Evolutionary conservation across 2,329 filamentous ascomycete genomes (phyloP).

Genomic region (Colletotrichum shisoi): DNA sequence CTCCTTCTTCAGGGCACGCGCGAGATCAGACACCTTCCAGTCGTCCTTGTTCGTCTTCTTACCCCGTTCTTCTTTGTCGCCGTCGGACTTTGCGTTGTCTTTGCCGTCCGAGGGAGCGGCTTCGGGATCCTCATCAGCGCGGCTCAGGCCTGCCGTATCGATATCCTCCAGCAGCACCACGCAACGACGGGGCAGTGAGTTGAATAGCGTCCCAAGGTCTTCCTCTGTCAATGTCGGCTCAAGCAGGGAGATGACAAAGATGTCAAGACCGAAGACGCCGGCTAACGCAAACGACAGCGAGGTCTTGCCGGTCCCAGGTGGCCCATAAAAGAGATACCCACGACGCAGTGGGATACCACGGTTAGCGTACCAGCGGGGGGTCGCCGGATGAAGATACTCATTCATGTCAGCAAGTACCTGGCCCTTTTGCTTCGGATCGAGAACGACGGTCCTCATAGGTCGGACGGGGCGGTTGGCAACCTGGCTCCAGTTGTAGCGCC

Average conservation of each 20-base stretch:
- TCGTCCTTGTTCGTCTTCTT: constrained; percentile 41
- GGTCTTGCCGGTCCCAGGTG: constrained; percentile 78
- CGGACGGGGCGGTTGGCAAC: constrained; percentile 71
- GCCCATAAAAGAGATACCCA: constrained; percentile 80
- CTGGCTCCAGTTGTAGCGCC: constrained; percentile 60
- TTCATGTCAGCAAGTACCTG: constrained; percentile 75
- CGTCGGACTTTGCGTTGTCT: constrained; percentile 14
- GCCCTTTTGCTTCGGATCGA: constrained; percentile 72
- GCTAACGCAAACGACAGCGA: constrained; percentile 72
- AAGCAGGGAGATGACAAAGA: constrained; percentile 68
- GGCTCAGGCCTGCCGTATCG: constrained; percentile 68
- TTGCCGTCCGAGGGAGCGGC: constrained; percentile 25
- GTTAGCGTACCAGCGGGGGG: constrained; percentile 75
- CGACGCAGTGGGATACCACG: constrained; percentile 78
- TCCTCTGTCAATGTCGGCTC: constrained; percentile 69
- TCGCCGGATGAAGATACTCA: constrained; percentile 76
- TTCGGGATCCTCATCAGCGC: constrained; percentile 47
- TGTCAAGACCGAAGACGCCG: constrained; percentile 70
- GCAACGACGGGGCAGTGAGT: constrained; percentile 66
- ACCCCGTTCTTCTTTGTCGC: constrained; percentile 40
- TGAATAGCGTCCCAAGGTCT: constrained; percentile 66
- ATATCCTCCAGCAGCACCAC: constrained; percentile 75
- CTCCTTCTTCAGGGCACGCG: constrained; percentile 54
- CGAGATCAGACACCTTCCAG: constrained; percentile 53
- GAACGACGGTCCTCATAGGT: constrained; percentile 77